phyloP scores from a whole-genome alignment of 441 rosid species.

The Corymbia calophylla region DNA sequence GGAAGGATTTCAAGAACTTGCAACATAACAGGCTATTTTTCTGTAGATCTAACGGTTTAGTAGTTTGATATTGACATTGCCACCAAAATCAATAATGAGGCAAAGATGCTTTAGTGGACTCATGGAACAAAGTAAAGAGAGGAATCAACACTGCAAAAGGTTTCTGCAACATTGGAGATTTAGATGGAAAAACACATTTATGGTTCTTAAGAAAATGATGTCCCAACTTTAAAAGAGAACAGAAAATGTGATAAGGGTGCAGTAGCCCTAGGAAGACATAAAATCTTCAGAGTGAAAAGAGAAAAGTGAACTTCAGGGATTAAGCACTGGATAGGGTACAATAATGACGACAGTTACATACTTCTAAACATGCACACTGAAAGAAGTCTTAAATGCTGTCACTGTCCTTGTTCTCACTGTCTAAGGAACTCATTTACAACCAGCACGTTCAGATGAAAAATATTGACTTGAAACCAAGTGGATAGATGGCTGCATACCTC shows the following conservation, averaged over 20 bases:
- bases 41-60: neutral
- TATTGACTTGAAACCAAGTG: neutral
- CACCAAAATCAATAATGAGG: neutral
- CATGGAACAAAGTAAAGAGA: neutral
- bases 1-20: neutral
- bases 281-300: neutral
- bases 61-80: neutral
- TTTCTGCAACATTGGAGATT: neutral
- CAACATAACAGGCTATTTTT: neutral
- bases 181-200: neutral
- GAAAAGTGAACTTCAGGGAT: neutral
- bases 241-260: neutral
- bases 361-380: neutral
- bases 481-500: slow-evolving; percentile 49
- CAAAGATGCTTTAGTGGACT: neutral
- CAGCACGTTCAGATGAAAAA: neutral
- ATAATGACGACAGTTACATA: neutral
- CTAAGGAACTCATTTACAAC: neutral
- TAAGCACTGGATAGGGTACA: neutral
- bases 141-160: neutral
- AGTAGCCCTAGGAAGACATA: neutral
- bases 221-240: neutral
- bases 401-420: neutral
- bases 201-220: neutral
- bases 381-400: neutral